phyloP scores from a whole-genome alignment of 2,329 filamentous ascomycete genomes.

The Fusarium humuli region DNA sequence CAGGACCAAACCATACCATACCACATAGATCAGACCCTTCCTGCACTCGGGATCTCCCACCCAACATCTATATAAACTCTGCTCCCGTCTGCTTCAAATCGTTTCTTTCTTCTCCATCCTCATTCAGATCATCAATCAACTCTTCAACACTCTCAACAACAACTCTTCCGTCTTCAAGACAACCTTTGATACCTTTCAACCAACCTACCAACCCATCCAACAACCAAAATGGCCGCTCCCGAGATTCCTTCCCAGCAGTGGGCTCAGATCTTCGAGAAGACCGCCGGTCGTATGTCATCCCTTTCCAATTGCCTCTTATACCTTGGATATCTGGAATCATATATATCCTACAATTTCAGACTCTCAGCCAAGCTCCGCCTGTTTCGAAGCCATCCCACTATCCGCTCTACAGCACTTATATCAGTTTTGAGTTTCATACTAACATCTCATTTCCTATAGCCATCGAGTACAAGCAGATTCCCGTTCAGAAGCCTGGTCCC shows the following conservation, averaged over 20 bases:
- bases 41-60: constrained; percentile 36
- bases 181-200: constrained; percentile 38
- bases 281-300: constrained; percentile 71
- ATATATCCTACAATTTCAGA: too few species aligned
- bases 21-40: constrained; percentile 29
- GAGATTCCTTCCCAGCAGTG: constrained; percentile 85
- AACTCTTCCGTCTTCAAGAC: constrained; percentile 40
- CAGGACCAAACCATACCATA: constrained; percentile 11
- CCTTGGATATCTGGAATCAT: not conserved
- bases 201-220: constrained; percentile 25
- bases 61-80: constrained; percentile 47
- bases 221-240: constrained; percentile 47
- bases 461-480: constrained; percentile 81
- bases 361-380: constrained; percentile 29
- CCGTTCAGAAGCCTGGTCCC: constrained; percentile 81
- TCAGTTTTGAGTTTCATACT: constrained; percentile 22
- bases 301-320: constrained; percentile 15
- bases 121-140: constrained; percentile 46
- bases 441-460: constrained; percentile 54
- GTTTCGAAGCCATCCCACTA: constrained; percentile 28
- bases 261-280: constrained; percentile 90
- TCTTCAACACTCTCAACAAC: constrained; percentile 37
- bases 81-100: constrained; percentile 39
- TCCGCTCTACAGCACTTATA: constrained; percentile 21
- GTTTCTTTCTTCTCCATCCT: constrained; percentile 43